phyloP scores from a whole-genome alignment of 768 basidiomycete species.

The Kwoniella heveanensis region DNA sequence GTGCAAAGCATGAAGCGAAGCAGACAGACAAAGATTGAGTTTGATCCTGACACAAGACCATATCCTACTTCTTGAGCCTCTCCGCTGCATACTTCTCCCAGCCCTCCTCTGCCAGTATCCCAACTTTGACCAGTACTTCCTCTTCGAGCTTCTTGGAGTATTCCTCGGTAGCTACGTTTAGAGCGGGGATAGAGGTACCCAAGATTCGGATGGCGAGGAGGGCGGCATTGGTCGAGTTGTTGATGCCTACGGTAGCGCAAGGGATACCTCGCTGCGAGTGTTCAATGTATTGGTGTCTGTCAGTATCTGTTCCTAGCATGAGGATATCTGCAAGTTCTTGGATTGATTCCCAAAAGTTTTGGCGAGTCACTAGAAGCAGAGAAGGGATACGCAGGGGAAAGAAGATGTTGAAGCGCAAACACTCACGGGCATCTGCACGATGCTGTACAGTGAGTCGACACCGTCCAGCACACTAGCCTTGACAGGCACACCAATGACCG shows the following conservation, averaged over 20 bases:
- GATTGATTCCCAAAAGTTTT: no score
- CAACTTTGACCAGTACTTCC: conserved; percentile 78
- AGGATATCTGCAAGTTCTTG: no score
- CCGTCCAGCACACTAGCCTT: conserved; percentile 92
- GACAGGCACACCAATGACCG: conserved; percentile 95
- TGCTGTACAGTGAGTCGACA: conserved; percentile 93
- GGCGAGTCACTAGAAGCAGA: no score
- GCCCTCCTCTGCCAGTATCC: conserved; percentile 72
- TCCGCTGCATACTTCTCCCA: conserved; percentile 83
- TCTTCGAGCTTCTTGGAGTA: conserved; percentile 71
- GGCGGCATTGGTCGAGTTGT: conserved; percentile 90
- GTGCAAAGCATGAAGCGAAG: no score
- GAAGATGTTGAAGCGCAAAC: not conserved
- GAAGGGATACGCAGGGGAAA: no score
- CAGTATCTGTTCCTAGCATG: no score
- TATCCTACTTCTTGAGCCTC: conserved; percentile 52
- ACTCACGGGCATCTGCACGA: conserved; percentile 98
- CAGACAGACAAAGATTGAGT: no score
- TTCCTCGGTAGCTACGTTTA: conserved; percentile 68
- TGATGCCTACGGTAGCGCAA: conserved; percentile 95
- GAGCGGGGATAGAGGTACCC: conserved; percentile 68
- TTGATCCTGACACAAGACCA: no score
- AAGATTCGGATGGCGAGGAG: conserved; percentile 87
- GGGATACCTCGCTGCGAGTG: conserved; percentile 85
- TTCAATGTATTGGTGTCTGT: no score